Base-by-base conservation (phyloP, 495 filamentous ascomycete species). In the Pyrenopolyporus hunteri region DNA sequence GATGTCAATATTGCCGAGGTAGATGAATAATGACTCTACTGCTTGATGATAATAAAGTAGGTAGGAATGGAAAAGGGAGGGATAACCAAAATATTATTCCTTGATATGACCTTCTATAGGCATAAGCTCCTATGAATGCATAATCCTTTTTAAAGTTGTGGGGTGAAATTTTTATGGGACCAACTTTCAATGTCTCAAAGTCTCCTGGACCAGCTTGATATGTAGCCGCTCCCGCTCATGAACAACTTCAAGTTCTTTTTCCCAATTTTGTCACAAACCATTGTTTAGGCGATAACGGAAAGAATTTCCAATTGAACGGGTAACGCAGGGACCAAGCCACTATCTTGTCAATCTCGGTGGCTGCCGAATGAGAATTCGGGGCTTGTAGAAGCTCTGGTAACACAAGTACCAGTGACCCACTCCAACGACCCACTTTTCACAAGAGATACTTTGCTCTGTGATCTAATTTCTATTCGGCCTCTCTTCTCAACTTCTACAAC, bases 401-500 rank as follows among this genome's bases (percentile, higher is more conserved):
- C 28, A 28, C 7, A 35, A 14, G 42, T 29, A 57, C 14, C 44
- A 33, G 1, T 0, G 16, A 2, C 44, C 54, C 54, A 57, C 54
- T 49, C 17, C 19, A 23, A 4, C 6, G 35, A 8, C 36, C 60
- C 60, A 64, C 48, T 46, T 25, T 58, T 49, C 20, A 42, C 37
- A 23, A 42, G 37, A 42, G 37, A 42, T 42, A 23, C 37, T 45
- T 23, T 22, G 29, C 14, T 31, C 23, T 35, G 23, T 31, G 20
- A 26, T 55, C 58, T 55, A 48, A 55, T 49, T 56, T 56, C 36
- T 50, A 19, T 42, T 45, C 22, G 20, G 48, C 43, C 28, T 40
- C 23, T 36, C 28, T 55, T 33, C n/a, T 42, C 37, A 6, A 42
- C 25, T 29, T 43, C 17, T 16, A 37, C 36, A 16, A 48, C 51